Evolutionary conservation across 2,329 filamentous ascomycete genomes (phyloP).

Genomic region (Xylaria sp.): DNA sequence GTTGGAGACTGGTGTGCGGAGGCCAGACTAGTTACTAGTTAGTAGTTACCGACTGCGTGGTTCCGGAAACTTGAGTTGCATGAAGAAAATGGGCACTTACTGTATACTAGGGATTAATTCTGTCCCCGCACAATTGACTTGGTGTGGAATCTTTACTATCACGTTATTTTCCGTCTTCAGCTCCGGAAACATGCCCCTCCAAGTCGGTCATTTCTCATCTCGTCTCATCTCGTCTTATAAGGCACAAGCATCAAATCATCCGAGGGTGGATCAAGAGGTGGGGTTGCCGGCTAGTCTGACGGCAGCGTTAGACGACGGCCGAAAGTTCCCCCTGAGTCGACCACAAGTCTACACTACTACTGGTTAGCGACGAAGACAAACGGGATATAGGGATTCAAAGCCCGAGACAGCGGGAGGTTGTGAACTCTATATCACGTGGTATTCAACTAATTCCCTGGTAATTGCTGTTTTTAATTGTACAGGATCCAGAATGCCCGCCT

Average conservation of each 20-base stretch:
- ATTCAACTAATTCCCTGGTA: too few relatives aligned
- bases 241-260: neutral
- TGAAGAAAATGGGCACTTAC: neutral
- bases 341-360: neutral
- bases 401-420: too few relatives aligned
- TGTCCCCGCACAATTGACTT: neutral
- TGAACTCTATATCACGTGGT: too few relatives aligned
- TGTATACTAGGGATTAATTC: neutral
- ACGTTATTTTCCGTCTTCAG: neutral
- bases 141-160: neutral
- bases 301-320: neutral
- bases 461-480: slow-evolving; percentile 17
- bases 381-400: neutral
- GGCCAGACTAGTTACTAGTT: too few relatives aligned
- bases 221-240: too few relatives aligned
- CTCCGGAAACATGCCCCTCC: neutral
- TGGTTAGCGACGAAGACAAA: neutral
- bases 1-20: neutral
- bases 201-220: slow-evolving; percentile 12
- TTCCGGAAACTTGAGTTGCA: neutral
- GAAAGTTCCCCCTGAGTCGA: slow-evolving; percentile 19
- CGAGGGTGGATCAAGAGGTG: neutral
- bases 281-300: slow-evolving; percentile 19
- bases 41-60: neutral
- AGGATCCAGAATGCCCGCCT: slow-evolving; percentile 7